These are phyloP conservation scores for Fusarium transvaalense DNA, from an alignment of 2,329 filamentous ascomycete genomes.

Conservation along the genomic window DNA sequence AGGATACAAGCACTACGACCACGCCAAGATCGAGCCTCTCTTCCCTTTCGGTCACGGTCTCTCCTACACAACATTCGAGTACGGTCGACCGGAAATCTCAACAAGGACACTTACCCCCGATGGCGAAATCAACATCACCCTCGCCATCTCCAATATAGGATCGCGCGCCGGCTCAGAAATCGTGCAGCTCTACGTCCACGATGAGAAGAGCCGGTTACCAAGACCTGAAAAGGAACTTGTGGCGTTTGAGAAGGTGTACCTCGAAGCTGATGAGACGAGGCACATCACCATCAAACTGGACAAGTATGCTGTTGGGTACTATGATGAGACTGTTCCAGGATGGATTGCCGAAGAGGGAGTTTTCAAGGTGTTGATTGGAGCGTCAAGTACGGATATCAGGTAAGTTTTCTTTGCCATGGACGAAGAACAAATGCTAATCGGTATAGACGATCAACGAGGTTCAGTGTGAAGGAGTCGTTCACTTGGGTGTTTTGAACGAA, in stretches of 20 bases:
- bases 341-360: constrained; percentile 76
- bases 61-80: constrained; percentile 77
- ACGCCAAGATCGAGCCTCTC: constrained; percentile 67
- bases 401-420: constrained; percentile 51
- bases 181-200: constrained; percentile 76
- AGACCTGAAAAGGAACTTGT: constrained; percentile 78
- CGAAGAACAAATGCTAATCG: constrained; percentile 16
- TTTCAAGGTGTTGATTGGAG: constrained; percentile 72
- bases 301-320: constrained; percentile 70
- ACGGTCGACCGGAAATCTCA: constrained; percentile 68
- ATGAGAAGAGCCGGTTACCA: constrained; percentile 71
- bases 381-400: constrained; percentile 73
- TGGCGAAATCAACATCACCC: constrained; percentile 58
- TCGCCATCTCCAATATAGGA: constrained; percentile 69
- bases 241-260: constrained; percentile 74
- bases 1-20: constrained; percentile 80
- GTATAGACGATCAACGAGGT: constrained; percentile 61
- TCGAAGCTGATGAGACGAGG: constrained; percentile 68
- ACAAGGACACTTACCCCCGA: constrained; percentile 55
- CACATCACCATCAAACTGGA: constrained; percentile 62
- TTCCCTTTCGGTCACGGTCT: constrained; percentile 82
- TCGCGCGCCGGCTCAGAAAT: constrained; percentile 69
- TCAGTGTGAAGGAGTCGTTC: constrained; percentile 73
- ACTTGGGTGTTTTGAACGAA: constrained; percentile 70
- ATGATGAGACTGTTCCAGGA: constrained; percentile 67